A percentile compares a stretch with the other conserved stretches of the same genome.
phyloP scores from a whole-genome alignment of 2,329 filamentous ascomycete genomes.

The Didymellaceae sp. region DNA sequence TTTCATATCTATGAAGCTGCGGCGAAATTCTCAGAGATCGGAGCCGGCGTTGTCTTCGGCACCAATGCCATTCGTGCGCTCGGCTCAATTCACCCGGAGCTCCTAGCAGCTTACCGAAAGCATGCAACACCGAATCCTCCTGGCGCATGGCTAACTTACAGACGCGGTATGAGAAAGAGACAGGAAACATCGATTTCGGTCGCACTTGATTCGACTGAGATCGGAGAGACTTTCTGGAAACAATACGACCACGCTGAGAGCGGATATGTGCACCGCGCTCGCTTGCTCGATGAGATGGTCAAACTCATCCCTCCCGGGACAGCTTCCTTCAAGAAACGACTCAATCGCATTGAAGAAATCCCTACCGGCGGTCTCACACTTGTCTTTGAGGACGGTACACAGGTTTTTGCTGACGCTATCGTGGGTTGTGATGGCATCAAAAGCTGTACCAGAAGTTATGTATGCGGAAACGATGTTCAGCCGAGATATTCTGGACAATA shows the following conservation, averaged over 20 bases:
- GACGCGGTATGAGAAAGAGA: neutral
- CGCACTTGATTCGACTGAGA: too few species aligned
- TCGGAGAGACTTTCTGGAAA: neutral
- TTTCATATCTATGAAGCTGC: constrained; percentile 1
- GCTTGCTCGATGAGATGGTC: neutral
- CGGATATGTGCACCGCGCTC: neutral
- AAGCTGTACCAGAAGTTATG: neutral
- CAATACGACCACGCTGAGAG: neutral
- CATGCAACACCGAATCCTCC: neutral
- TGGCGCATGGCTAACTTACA: neutral
- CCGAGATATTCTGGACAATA: neutral
- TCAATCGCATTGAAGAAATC: neutral
- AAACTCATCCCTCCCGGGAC: neutral
- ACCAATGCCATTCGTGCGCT: neutral
- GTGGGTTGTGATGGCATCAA: neutral
- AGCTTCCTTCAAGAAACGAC: neutral
- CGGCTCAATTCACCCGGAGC: neutral
- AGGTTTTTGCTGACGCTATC: neutral
- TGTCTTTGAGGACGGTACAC: neutral
- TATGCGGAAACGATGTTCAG: neutral
- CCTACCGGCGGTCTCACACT: neutral
- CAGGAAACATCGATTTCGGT: too few species aligned
- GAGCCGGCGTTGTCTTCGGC: neutral
- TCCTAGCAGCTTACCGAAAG: neutral
- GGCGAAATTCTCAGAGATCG: neutral